phyloP scores from a whole-genome alignment of 2,329 filamentous ascomycete genomes.

The Remersonia thermophila region DNA sequence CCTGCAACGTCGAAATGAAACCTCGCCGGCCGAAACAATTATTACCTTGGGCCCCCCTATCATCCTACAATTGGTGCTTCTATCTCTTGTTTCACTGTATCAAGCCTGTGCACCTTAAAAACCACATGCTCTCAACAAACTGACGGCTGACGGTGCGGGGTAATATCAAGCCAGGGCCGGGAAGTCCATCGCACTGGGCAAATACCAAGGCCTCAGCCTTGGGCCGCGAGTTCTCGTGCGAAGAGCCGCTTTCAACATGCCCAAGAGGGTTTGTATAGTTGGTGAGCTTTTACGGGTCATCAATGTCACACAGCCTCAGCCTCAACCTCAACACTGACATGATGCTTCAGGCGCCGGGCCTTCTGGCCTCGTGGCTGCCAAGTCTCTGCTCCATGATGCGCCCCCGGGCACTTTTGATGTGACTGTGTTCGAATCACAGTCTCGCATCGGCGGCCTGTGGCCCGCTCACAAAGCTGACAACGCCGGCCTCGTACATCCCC shows the following conservation, averaged over 20 bases:
- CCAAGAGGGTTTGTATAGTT: slow-evolving; percentile 40
- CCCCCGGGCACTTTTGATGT: slow-evolving; percentile 48
- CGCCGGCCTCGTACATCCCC: slow-evolving; percentile 46
- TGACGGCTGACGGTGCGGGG: too few species aligned
- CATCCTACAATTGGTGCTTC: too few species aligned
- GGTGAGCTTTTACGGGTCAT: slow-evolving; percentile 23
- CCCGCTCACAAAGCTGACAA: slow-evolving; percentile 38
- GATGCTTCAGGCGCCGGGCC: slow-evolving; percentile 48
- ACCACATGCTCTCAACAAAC: too few species aligned
- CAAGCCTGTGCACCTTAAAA: too few species aligned
- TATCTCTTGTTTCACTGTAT: too few species aligned
- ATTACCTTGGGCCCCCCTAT: too few species aligned
- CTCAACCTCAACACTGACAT: neutral
- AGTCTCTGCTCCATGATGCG: slow-evolving; percentile 54
- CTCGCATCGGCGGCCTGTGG: slow-evolving; percentile 68
- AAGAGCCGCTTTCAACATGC: slow-evolving; percentile 14
- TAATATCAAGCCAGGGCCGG: too few species aligned
- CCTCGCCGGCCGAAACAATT: too few species aligned
- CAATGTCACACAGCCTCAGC: neutral
- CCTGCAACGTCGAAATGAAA: too few species aligned
- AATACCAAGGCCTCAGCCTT: too few species aligned
- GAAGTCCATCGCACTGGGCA: too few species aligned
- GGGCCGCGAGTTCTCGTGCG: too few species aligned
- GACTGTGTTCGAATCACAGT: slow-evolving; percentile 55
- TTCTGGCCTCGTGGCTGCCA: slow-evolving; percentile 57